phyloP scores from a whole-genome alignment of 306 rosid genomes.

The Gillenia trifoliata region DNA sequence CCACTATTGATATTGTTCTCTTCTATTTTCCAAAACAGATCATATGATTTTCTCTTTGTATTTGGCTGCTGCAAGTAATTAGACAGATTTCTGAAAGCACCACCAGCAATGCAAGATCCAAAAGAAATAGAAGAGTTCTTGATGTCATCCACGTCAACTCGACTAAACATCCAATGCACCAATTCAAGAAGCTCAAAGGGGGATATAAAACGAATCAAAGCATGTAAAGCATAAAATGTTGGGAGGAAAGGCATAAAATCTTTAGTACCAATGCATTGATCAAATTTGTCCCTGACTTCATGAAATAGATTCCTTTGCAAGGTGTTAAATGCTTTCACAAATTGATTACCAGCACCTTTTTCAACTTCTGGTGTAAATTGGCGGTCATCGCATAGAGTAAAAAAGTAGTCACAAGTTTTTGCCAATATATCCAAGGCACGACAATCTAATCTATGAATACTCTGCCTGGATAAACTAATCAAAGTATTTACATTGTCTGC shows the following conservation, averaged over 20 bases:
- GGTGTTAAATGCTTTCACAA: slow-evolving; percentile 44
- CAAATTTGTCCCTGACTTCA: slow-evolving; percentile 45
- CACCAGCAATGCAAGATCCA: slow-evolving; percentile 64
- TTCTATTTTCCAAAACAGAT: slow-evolving; percentile 56
- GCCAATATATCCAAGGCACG: slow-evolving; percentile 56
- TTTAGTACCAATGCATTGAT: slow-evolving; percentile 31
- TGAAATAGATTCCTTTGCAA: slow-evolving; percentile 43
- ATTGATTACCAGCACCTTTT: slow-evolving; percentile 27
- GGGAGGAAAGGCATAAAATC: slow-evolving; percentile 45
- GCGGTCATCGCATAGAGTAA: slow-evolving; percentile 35
- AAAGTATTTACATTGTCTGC: slow-evolving; percentile 31
- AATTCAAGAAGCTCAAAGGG: slow-evolving; percentile 77
- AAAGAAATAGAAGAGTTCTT: slow-evolving; percentile 39
- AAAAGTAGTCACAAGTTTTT: slow-evolving; percentile 44
- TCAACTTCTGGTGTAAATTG: slow-evolving; percentile 32
- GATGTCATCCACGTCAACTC: slow-evolving; percentile 31
- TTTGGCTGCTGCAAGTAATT: slow-evolving; percentile 49
- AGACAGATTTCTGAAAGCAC: slow-evolving; percentile 61
- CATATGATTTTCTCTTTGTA: slow-evolving; percentile 40
- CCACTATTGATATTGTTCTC: slow-evolving; percentile 25
- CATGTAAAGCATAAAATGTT: slow-evolving; percentile 40
- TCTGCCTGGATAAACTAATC: slow-evolving; percentile 38
- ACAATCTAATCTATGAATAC: slow-evolving; percentile 36
- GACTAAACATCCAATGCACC: slow-evolving; percentile 68
- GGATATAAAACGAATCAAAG: slow-evolving; percentile 51